Conservation (phyloP, 2,329 filamentous ascomycete genomes). For the Pseudocercospora musae region DNA sequence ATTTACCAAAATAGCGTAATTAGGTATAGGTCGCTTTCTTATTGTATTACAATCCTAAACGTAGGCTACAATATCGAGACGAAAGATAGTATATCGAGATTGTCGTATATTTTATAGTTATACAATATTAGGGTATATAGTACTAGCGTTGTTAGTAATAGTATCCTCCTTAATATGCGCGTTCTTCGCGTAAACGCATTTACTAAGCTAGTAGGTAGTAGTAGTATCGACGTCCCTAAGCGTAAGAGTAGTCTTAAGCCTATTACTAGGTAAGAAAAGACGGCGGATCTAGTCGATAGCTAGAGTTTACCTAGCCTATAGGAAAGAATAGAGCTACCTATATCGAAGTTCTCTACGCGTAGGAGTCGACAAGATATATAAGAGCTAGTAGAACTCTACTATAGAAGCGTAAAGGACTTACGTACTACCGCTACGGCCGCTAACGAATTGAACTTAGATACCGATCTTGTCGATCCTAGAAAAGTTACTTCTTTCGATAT, state of each 20-base stretch:
- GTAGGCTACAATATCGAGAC: background rate
- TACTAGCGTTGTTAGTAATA: background rate
- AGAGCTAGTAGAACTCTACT: slow-evolving; percentile 4
- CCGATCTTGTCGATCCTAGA: slow-evolving; percentile 13
- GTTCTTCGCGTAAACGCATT: background rate
- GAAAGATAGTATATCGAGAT: background rate
- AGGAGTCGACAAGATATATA: slow-evolving; percentile 6
- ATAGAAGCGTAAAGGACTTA: background rate
- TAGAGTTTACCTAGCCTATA: background rate
- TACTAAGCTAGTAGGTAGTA: background rate
- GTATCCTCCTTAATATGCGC: background rate
- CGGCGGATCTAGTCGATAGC: background rate
- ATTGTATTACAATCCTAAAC: too few species aligned
- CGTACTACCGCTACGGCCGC: background rate
- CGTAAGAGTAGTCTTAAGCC: background rate
- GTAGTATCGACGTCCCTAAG: background rate
- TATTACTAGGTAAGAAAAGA: background rate
- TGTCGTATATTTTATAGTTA: background rate
- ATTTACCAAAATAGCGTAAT: background rate
- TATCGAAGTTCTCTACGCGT: slow-evolving; percentile 6
- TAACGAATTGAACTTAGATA: slow-evolving; percentile 11
- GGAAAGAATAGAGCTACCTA: background rate
- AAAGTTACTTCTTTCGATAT: slow-evolving; percentile 33
- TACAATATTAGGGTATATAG: background rate
- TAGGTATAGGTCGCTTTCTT: background rate